Conservation (phyloP, 2,329 filamentous ascomycete genomes). For the Fusarium sp. region DNA sequence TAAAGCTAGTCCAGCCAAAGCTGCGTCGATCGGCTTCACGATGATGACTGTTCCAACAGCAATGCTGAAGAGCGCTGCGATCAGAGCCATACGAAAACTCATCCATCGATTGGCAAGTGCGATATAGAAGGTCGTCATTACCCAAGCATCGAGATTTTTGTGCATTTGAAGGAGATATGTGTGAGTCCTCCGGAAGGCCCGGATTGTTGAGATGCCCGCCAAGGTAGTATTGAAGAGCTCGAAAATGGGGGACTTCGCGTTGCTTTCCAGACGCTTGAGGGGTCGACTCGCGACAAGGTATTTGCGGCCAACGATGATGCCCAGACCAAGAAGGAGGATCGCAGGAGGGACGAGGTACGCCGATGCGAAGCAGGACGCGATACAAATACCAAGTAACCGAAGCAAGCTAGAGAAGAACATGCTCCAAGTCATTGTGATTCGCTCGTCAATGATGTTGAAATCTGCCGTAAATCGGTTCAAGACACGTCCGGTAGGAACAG, state of each 20-base stretch:
- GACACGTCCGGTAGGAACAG: constrained; percentile 79
- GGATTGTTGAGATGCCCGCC: constrained; percentile 78
- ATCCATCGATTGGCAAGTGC: constrained; percentile 83
- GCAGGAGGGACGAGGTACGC: constrained; percentile 73
- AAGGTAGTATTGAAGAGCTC: constrained; percentile 81
- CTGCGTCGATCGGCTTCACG: constrained; percentile 71
- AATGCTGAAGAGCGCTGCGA: constrained; percentile 75
- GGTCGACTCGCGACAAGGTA: constrained; percentile 78
- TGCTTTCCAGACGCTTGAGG: constrained; percentile 81
- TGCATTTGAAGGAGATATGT: constrained; percentile 78
- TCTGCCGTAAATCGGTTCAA: constrained; percentile 83
- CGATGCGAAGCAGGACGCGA: constrained; percentile 75
- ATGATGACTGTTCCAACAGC: constrained; percentile 74
- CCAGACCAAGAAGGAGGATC: constrained; percentile 65
- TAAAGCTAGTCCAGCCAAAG: constrained; percentile 79
- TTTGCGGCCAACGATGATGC: constrained; percentile 64
- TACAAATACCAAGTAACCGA: constrained; percentile 72
- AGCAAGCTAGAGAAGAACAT: constrained; percentile 70
- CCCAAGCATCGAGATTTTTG: constrained; percentile 73
- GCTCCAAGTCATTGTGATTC: constrained; percentile 71
- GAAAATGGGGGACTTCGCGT: constrained; percentile 80
- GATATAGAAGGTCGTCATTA: constrained; percentile 73
- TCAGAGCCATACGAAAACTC: constrained; percentile 74
- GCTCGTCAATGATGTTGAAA: constrained; percentile 78
- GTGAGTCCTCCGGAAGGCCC: constrained; percentile 76